These are phyloP conservation scores for Saturnispora mendoncae DNA, from an alignment of 805 yeast genomes.

Conservation along the genomic window DNA sequence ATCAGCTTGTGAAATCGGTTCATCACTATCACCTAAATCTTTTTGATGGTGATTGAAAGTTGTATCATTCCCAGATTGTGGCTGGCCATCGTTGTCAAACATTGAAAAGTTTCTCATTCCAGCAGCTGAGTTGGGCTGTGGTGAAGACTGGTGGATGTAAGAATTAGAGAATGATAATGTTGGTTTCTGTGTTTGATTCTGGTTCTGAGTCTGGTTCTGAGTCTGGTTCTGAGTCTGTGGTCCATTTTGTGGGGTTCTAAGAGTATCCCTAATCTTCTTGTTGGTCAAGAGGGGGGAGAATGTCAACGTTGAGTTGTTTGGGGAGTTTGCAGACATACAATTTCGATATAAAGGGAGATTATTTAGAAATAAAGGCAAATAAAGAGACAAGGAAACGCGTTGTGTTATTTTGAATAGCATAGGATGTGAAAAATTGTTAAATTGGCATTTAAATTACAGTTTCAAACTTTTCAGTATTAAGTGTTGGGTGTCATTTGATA, in stretches of 20 bases:
- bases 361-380: conserved; percentile 3
- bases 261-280: conserved; percentile 25
- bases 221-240: conserved; percentile 8
- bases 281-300: conserved; percentile 56
- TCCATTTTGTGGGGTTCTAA: conserved; percentile 29
- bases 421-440: no score
- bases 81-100: not conserved
- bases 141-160: conserved; percentile 14
- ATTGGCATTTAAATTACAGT: no score
- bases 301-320: conserved; percentile 64
- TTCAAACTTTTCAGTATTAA: no score
- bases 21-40: conserved; percentile 21
- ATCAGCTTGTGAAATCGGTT: conserved; percentile 70
- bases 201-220: no score
- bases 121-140: conserved; percentile 5
- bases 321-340: conserved; percentile 32
- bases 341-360: no score
- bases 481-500: no score
- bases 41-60: not conserved
- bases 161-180: conserved; percentile 10
- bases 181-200: conserved; percentile 10
- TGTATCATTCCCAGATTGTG: not conserved
- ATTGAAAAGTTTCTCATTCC: not conserved
- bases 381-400: no score
- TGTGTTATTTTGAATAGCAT: no score